Evolutionary conservation across 2,329 filamentous ascomycete genomes (phyloP).

Genomic region (Botrytis byssoidea): DNA sequence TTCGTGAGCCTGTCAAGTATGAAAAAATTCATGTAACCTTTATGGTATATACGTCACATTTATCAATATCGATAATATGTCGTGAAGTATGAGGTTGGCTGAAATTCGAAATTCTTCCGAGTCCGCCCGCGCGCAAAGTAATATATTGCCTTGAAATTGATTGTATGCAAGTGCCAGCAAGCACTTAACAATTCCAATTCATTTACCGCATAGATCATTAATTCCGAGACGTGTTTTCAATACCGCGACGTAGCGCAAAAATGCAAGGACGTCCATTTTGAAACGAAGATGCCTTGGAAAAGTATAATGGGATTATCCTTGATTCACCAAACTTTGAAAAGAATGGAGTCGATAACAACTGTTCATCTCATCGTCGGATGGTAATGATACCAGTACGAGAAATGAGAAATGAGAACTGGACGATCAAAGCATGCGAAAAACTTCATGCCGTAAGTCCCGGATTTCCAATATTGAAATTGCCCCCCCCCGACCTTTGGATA

Average conservation of each 20-base stretch:
- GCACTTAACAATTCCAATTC: background rate
- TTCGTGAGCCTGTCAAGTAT: background rate
- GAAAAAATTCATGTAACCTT: background rate
- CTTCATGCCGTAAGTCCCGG: background rate
- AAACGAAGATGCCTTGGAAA: background rate
- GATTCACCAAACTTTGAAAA: background rate
- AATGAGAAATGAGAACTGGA: background rate
- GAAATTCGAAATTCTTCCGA: background rate
- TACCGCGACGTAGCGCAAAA: background rate
- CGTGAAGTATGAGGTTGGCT: conserved; percentile 16
- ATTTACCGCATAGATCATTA: background rate
- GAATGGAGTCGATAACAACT: background rate
- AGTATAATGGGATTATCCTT: background rate
- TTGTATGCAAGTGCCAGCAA: background rate
- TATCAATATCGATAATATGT: conserved; percentile 16
- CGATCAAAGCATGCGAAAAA: conserved; percentile 6
- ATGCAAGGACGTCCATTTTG: conserved; percentile 11
- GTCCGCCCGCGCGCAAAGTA: background rate
- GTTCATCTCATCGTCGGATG: conserved; percentile 1
- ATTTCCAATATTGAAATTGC: background rate
- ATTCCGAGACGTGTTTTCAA: conserved; percentile 12
- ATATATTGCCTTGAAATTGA: background rate
- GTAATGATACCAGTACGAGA: background rate
- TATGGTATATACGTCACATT: background rate
- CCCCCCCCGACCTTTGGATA: background rate